Evolutionary conservation across 2,329 filamentous ascomycete genomes (phyloP).

Genomic region (Geoglossum cookeanum): DNA sequence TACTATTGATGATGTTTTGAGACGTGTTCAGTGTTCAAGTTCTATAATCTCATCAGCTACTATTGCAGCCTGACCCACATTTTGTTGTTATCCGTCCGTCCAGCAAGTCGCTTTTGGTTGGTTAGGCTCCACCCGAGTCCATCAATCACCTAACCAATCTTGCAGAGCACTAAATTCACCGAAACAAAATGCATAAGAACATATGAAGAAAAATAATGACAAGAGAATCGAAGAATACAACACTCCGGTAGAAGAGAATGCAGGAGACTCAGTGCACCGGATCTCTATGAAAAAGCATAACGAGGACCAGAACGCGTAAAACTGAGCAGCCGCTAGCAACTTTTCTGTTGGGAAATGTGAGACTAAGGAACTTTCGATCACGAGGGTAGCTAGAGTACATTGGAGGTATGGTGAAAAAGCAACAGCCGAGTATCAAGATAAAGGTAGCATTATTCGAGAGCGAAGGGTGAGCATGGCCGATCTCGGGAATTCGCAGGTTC

Average conservation of each 20-base stretch:
- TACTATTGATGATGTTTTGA: too few relatives aligned
- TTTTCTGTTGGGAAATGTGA: background rate
- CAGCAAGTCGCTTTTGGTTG: slow-evolving; percentile 2
- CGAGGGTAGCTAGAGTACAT: background rate
- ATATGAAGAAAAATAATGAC: background rate
- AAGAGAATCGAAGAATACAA: background rate
- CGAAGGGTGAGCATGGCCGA: background rate
- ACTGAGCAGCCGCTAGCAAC: background rate
- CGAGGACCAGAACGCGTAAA: background rate
- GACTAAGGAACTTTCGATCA: background rate
- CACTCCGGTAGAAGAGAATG: background rate
- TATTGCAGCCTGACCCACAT: background rate
- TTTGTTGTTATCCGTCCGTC: background rate
- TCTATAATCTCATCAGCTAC: too few relatives aligned
- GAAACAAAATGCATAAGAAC: background rate
- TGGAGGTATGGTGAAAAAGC: background rate
- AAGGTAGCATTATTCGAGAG: background rate
- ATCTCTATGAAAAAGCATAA: slow-evolving; percentile 1
- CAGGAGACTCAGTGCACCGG: background rate
- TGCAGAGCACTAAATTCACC: background rate
- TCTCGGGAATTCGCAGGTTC: background rate
- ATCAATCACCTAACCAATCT: slow-evolving; percentile 2
- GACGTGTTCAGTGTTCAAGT: too few relatives aligned
- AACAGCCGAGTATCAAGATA: background rate
- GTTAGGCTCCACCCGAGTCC: background rate